phyloP scores from a whole-genome alignment of 2,329 filamentous ascomycete genomes.

The Kalmusia sp. region DNA sequence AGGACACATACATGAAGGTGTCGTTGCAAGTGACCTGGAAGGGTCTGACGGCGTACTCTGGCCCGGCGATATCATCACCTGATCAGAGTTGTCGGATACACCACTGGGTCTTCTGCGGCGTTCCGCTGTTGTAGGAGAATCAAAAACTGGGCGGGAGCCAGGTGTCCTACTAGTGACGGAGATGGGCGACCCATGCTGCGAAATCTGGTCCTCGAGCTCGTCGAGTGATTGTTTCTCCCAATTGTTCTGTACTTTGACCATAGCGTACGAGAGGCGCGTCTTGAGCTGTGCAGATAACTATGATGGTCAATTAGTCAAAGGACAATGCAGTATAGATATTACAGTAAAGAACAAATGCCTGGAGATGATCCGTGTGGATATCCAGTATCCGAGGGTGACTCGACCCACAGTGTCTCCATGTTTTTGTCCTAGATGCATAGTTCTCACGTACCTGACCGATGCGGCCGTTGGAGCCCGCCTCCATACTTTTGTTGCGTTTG shows the following conservation, averaged over 20 bases:
- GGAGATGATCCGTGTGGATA: neutral
- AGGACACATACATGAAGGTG: constrained; percentile 30
- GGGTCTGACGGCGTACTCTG: constrained; percentile 32
- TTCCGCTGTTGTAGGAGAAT: constrained; percentile 35
- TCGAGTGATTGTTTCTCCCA: constrained; percentile 82
- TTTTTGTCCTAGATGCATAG: neutral
- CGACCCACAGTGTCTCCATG: neutral
- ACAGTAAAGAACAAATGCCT: neutral
- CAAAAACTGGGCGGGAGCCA: constrained; percentile 31
- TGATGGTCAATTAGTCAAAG: constrained; percentile 32
- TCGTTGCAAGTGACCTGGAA: constrained; percentile 28
- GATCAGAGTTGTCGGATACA: constrained; percentile 45
- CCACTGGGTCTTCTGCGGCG: constrained; percentile 43
- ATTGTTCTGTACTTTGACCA: constrained; percentile 87
- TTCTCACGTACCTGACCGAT: constrained; percentile 75
- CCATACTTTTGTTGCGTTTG: constrained; percentile 74
- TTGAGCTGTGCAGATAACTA: constrained; percentile 81
- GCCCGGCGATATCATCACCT: constrained; percentile 41
- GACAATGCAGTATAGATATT: neutral
- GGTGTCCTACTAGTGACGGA: constrained; percentile 59
- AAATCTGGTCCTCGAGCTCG: constrained; percentile 77
- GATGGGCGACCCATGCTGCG: constrained; percentile 70
- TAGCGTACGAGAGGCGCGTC: constrained; percentile 87
- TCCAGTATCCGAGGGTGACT: neutral
- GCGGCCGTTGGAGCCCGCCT: constrained; percentile 68